phyloP scores from a whole-genome alignment of 176 grass and related monocot genomes.

The Juncus effusus region DNA sequence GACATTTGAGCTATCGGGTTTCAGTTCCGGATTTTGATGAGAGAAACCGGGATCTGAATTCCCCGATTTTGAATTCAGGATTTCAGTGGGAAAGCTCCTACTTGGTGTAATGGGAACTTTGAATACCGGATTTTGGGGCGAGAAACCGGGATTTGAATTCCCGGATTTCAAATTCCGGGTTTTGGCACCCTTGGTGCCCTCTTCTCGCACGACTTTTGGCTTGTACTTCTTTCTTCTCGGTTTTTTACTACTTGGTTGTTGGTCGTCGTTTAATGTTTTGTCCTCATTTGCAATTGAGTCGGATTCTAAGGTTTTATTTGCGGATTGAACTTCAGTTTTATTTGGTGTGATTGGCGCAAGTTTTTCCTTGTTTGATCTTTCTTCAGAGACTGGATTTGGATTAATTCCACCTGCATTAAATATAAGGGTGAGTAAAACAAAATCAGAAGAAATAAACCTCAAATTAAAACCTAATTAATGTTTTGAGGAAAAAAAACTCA shows the following conservation, averaged over 20 bases:
- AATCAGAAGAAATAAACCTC: not conserved
- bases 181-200: not conserved
- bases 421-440: not conserved
- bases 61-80: not conserved
- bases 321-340: conserved; percentile 3
- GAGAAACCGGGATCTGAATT: not conserved
- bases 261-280: no score
- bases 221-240: conserved; percentile 20
- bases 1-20: not conserved
- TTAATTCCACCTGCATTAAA: not conserved
- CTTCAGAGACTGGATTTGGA: not conserved
- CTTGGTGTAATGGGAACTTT: not conserved
- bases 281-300: not conserved
- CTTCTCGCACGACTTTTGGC: conserved; percentile 17
- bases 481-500: conserved; percentile 10
- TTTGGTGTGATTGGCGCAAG: conserved; percentile 6
- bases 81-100: no score
- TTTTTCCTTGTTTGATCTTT: not conserved
- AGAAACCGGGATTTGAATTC: not conserved
- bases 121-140: not conserved
- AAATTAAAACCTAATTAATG: not conserved
- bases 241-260: not conserved
- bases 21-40: not conserved
- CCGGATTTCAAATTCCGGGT: not conserved
- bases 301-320: not conserved